Evolutionary conservation across 225 moss, liverwort and hornwort genomes (phyloP), one percentile per base, ranked within the genome.

Genomic region (Takakia lepidozioides): DNA sequence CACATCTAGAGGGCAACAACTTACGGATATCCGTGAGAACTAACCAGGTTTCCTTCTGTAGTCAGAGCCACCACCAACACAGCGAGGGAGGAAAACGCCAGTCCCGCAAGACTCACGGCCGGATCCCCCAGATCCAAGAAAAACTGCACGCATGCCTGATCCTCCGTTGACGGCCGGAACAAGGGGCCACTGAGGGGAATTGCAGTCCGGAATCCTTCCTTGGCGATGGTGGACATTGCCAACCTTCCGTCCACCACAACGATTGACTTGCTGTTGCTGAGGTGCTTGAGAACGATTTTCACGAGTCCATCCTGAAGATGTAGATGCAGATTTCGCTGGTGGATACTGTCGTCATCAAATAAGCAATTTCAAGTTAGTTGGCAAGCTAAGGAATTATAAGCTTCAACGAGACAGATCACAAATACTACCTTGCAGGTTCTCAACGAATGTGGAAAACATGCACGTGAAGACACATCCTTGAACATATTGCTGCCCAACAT

Each of bases 111-210:
- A 83, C 25, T 93, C 88, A 0, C 93, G 75, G 23, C 88, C 88
- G 0, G 85, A 76, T 38, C 80, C 66, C 1, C 64, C 49, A 8
- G 69, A 66, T 11, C 93, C 85, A 4, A 93, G 63, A 38, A 93
- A 93, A 3, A 93, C 93, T 5, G 88, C 93, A 2, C 93, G 77
- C 61, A 93, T 88, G 5, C 88, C 93, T 1, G 93, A 88, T 15
- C 93, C 93, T 0, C 77, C 88, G 37, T 74, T 93, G 0, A 65
- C 32, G 16, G 64, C 45, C 2, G 63, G 25, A 7, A 76, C 72
- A 5, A 43, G 69, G 23, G 60, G 75, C 19, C 82, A 56, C 1
- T 80, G 84, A 35, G 52, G 9, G 0, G 55, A 30, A 18, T 70
- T 84, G 52, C 54, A 76, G 1, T 74, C 70, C 32, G 11, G 7